Evolutionary conservation across 2,329 filamentous ascomycete species (phyloP).

Genomic region (Cercospora sojina): DNA sequence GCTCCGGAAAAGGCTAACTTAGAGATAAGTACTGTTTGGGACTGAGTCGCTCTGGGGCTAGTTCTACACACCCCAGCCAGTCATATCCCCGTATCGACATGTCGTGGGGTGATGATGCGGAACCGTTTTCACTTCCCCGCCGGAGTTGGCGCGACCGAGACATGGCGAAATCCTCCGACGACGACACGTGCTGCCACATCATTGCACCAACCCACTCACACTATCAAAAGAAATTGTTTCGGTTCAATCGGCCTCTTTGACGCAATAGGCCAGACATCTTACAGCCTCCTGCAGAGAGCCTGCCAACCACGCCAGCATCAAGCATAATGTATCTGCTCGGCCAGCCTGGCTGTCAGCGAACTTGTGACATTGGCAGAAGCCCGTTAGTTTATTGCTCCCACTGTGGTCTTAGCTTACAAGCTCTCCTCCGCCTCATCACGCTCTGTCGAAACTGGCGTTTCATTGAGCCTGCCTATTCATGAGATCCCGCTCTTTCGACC

Average conservation of each 20-base stretch:
- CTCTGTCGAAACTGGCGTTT: neutral
- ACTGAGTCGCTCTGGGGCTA: neutral
- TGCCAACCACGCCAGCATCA: neutral
- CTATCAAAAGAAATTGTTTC: neutral
- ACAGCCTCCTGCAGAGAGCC: neutral
- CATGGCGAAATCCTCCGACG: neutral
- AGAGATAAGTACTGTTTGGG: neutral
- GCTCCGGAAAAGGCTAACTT: neutral
- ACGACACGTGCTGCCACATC: neutral
- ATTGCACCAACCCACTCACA: neutral
- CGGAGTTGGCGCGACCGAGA: neutral
- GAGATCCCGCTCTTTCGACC: neutral
- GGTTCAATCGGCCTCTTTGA: neutral
- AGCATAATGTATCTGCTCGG: neutral
- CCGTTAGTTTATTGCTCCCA: neutral
- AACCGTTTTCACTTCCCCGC: neutral
- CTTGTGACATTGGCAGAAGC: neutral
- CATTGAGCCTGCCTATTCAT: neutral
- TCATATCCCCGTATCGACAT: neutral
- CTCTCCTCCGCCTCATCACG: neutral
- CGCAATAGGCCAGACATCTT: neutral
- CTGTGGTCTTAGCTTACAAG: neutral
- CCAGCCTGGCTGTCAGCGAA: neutral
- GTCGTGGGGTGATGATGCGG: neutral
- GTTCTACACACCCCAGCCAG: neutral